Conservation (phyloP, 352 stramenopile genomes). For the Thalassiosira hispida region DNA sequence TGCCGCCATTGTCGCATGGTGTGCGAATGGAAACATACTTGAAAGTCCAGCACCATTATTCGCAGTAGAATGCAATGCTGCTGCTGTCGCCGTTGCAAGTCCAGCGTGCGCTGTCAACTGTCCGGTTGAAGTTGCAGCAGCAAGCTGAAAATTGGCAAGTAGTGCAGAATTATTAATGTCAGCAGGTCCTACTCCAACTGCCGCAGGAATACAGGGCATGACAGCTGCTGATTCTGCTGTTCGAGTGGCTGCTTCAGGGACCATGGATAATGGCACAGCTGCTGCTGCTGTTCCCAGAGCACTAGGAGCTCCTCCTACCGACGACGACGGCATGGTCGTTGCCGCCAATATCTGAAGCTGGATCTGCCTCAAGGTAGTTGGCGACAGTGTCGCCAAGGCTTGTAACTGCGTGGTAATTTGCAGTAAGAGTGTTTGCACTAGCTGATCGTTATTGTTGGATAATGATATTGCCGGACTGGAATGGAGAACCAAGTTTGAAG, state of each 20-base stretch:
- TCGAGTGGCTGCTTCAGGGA: too few relatives aligned
- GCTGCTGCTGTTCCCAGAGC: too few relatives aligned
- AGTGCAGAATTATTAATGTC: not conserved
- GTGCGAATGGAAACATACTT: not conserved
- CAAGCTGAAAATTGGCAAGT: slow-evolving; percentile 6
- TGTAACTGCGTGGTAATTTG: slow-evolving; percentile 37
- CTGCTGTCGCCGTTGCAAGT: slow-evolving; percentile 4
- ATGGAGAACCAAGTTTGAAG: not conserved
- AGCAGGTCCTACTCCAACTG: not conserved
- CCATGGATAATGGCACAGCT: too few relatives aligned
- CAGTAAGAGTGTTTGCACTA: slow-evolving; percentile 24
- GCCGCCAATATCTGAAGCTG: slow-evolving; percentile 27
- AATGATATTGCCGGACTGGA: not conserved
- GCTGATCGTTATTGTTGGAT: slow-evolving; percentile 23
- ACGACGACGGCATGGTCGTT: too few relatives aligned
- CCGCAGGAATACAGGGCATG: too few relatives aligned
- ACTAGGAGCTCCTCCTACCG: too few relatives aligned
- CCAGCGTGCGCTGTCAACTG: not conserved
- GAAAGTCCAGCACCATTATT: not conserved
- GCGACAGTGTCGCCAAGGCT: slow-evolving; percentile 31
- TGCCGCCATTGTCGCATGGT: too few relatives aligned
- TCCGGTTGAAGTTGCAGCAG: slow-evolving; percentile 2
- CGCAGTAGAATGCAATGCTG: too few relatives aligned
- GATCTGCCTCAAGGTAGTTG: slow-evolving; percentile 23
- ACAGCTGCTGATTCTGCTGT: too few relatives aligned